Percentiles rank a stretch among this genome's conserved stretches.
These are phyloP conservation scores for Apiotrichum porosum DNA, from an alignment of 1,284 basidiomycete species.

Conservation along the genomic window DNA sequence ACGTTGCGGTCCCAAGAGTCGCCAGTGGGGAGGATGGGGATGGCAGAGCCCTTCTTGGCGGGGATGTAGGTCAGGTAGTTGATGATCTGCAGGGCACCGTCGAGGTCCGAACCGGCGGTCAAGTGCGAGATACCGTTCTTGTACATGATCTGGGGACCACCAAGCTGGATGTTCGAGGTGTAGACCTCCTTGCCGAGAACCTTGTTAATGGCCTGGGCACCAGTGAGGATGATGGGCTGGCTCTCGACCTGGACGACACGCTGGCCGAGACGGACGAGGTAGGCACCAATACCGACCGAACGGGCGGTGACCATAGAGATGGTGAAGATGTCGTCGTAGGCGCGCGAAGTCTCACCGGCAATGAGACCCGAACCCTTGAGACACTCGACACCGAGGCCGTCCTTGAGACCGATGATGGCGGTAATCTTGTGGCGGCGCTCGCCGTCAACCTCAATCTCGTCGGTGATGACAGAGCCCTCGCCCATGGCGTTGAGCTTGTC, in stretches of 20 bases:
- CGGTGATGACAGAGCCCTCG: conserved; percentile 69
- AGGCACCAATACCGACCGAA: conserved; percentile 98
- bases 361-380: conserved; percentile 95
- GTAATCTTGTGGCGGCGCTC: conserved; percentile 89
- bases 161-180: conserved; percentile 96
- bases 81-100: conserved; percentile 87
- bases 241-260: conserved; percentile 98
- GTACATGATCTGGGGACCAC: conserved; percentile 99
- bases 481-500: conserved; percentile 78
- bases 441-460: conserved; percentile 78
- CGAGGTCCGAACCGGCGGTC: conserved; percentile 87
- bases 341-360: conserved; percentile 95
- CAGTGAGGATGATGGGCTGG: conserved; percentile 98
- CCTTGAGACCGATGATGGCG: conserved; percentile 91
- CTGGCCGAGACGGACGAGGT: conserved; percentile 96
- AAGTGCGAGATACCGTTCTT: conserved; percentile 99
- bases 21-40: conserved; percentile 65
- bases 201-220: conserved; percentile 96
- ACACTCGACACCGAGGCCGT: conserved; percentile 97
- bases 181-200: conserved; percentile 98
- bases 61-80: conserved; percentile 95
- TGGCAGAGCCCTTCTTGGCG: conserved; percentile 62
- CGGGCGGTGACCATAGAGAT: conserved; percentile 98
- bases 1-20: conserved; percentile 93
- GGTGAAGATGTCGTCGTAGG: conserved; percentile 99